These are phyloP conservation scores for Thelonectria olida DNA, from an alignment of 2,329 filamentous ascomycete genomes.

Conservation along the genomic window DNA sequence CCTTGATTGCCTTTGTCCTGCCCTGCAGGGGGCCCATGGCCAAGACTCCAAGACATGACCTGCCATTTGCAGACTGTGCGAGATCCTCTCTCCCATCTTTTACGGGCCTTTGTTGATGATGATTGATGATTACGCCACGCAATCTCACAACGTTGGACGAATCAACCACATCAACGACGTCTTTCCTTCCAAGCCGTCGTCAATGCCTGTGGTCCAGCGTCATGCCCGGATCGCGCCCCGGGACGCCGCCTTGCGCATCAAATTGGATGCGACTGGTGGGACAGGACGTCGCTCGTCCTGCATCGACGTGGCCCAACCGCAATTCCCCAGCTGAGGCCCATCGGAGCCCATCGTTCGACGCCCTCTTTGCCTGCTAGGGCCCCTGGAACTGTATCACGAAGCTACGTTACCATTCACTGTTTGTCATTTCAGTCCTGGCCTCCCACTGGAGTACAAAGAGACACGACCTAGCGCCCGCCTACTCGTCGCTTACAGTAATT, in stretches of 20 bases:
- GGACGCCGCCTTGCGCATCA: slow-evolving; percentile 22
- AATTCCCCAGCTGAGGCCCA: slow-evolving; percentile 19
- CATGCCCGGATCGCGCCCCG: slow-evolving; percentile 17
- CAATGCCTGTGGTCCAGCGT: slow-evolving; percentile 10
- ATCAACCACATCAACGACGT: not conserved
- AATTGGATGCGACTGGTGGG: slow-evolving; percentile 23
- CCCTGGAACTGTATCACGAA: slow-evolving; percentile 7
- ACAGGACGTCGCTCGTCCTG: slow-evolving; percentile 25
- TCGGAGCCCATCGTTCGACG: slow-evolving; percentile 28
- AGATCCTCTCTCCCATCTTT: not conserved
- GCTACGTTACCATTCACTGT: not conserved
- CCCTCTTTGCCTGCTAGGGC: not conserved
- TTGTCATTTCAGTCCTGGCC: not conserved
- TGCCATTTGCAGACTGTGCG: not conserved
- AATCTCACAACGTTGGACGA: slow-evolving; percentile 4
- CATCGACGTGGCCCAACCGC: slow-evolving; percentile 38
- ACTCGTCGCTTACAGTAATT: too few species aligned
- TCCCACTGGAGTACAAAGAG: not conserved
- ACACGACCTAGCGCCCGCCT: too few species aligned
- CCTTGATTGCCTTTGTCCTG: not conserved
- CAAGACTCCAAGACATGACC: not conserved
- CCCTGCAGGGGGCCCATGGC: not conserved
- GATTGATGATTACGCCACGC: slow-evolving; percentile 11
- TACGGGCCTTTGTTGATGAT: not conserved
- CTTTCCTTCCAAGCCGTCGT: not conserved